Percentiles rank a stretch among this genome's conserved stretches.
These are phyloP conservation scores for barrel medic (Medicago truncatula) DNA, from an alignment of 306 rosid genomes.

Conservation along the genomic window DNA sequence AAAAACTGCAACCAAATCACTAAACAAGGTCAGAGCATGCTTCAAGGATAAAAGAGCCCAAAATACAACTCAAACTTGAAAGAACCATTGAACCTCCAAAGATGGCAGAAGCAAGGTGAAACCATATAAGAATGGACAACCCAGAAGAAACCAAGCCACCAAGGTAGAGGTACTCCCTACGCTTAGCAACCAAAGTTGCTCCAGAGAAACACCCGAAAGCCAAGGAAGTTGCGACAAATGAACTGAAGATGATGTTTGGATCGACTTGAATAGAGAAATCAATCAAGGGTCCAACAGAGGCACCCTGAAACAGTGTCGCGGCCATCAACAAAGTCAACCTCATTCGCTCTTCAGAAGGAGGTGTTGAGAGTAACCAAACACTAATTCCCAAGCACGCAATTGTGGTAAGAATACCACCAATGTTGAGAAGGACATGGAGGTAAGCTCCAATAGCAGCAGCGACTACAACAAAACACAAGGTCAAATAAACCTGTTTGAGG, in stretches of 20 bases:
- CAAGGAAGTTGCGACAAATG: constrained; percentile 90
- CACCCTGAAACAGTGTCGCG: constrained; percentile 68
- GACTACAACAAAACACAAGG: constrained; percentile 70
- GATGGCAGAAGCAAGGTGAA: constrained; percentile 83
- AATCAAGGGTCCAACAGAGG: constrained; percentile 89
- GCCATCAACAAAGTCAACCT: constrained; percentile 69
- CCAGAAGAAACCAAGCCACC: constrained; percentile 96
- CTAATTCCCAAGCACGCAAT: constrained; percentile 64
- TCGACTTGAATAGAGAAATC: constrained; percentile 69
- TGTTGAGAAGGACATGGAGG: constrained; percentile 72
- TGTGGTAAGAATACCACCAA: constrained; percentile 87
- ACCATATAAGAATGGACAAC: constrained; percentile 79
- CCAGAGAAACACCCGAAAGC: constrained; percentile 92
- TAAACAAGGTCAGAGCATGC: constrained; percentile 90
- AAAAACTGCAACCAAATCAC: constrained; percentile 79
- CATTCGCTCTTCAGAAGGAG: constrained; percentile 77
- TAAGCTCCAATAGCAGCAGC: constrained; percentile 84
- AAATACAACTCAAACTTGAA: constrained; percentile 95
- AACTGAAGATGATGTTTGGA: constrained; percentile 76
- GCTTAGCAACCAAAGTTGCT: constrained; percentile 92
- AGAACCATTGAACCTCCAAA: constrained; percentile 85
- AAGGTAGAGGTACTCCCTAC: constrained; percentile 92
- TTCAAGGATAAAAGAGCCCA: constrained; percentile 90
- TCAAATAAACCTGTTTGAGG: constrained; percentile 75
- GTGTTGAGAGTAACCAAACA: constrained; percentile 68